Evolutionary conservation across 345 rosid species (phyloP), one percentile per base, ranked within the genome.

Genomic region (Corchorus capsularis): DNA sequence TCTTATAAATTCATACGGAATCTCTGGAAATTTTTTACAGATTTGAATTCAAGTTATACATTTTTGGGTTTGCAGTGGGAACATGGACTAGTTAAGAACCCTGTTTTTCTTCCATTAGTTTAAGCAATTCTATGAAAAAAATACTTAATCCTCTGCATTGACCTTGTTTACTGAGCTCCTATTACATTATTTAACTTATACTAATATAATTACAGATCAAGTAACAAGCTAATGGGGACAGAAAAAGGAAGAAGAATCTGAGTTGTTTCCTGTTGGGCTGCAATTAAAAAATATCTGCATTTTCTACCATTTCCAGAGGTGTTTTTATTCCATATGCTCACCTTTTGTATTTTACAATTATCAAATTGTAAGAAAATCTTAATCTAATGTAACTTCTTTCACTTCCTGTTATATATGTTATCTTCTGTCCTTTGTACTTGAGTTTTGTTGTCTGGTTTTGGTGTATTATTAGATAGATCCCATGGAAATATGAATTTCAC

Each of bases 91-190:
- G n/a, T n/a, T n/a, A n/a, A n/a, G n/a, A n/a, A 1, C 53, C 66
- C 71, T 37, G 10, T 27, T 67, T 62, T 41, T 27, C 15, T 72
- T 55, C 71, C 6, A 63, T 76, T 82, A 37, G 53, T 79, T 77
- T 68, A 74, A 73, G 27, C 57, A 69, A 45, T 56, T 46, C n/a
- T n/a, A n/a, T n/a, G n/a, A n/a, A n/a, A n/a, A n/a, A n/a, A n/a
- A n/a, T n/a, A n/a, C n/a, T n/a, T n/a, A n/a, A n/a, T n/a, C 79
- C 4, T 35, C 78, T 77, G 83, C 74, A 72, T 81, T 81, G 87
- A 72, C 87, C 69, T 83, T 66, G 77, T 76, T 81, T 72, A 67
- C 78, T 73, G 80, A 13, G 74, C 70, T 71, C 5, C 20, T 77
- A 53, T 17, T 4, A 19, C 63, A 67, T 49, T 3, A 41, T 45